These are phyloP conservation scores for Salix suchowensis DNA, from an alignment of 345 rosid species.

Conservation along the genomic window DNA sequence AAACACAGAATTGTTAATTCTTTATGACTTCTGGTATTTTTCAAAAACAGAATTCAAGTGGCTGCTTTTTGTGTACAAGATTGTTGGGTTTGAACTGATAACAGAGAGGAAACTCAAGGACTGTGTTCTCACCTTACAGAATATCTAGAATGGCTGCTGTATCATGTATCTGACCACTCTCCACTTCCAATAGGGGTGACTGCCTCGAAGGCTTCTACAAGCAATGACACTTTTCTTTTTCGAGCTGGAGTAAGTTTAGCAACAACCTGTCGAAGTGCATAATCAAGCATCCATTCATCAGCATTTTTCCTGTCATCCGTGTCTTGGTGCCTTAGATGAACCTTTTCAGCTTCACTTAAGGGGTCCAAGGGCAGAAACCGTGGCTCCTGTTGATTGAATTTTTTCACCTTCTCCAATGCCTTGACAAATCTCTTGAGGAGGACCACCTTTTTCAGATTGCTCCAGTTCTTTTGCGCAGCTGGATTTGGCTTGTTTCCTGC, in stretches of 20 bases:
- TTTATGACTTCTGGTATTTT: background rate
- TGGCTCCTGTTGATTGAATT: conserved; percentile 47
- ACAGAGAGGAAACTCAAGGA: background rate
- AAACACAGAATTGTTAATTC: background rate
- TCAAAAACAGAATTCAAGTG: background rate
- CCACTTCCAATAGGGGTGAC: conserved; percentile 40
- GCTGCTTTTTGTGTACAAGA: background rate
- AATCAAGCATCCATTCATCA: conserved; percentile 93
- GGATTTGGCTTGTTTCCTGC: conserved; percentile 21
- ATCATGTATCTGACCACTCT: background rate
- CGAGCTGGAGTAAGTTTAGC: conserved; percentile 74
- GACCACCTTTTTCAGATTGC: conserved; percentile 25
- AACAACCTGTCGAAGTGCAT: conserved; percentile 72
- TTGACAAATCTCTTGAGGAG: conserved; percentile 57
- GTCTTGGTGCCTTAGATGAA: conserved; percentile 61
- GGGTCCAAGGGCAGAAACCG: conserved; percentile 41
- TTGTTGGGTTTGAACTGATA: background rate
- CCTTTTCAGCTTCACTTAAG: conserved; percentile 51
- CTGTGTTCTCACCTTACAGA: background rate
- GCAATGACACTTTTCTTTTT: conserved; percentile 69
- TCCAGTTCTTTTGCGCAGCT: conserved; percentile 15
- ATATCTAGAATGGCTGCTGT: background rate
- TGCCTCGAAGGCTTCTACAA: conserved; percentile 86
- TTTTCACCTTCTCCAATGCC: conserved; percentile 67
- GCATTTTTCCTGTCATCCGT: conserved; percentile 50